Base-by-base conservation (phyloP, 2,329 filamentous ascomycete genomes). In the Microascus cirrosus region DNA sequence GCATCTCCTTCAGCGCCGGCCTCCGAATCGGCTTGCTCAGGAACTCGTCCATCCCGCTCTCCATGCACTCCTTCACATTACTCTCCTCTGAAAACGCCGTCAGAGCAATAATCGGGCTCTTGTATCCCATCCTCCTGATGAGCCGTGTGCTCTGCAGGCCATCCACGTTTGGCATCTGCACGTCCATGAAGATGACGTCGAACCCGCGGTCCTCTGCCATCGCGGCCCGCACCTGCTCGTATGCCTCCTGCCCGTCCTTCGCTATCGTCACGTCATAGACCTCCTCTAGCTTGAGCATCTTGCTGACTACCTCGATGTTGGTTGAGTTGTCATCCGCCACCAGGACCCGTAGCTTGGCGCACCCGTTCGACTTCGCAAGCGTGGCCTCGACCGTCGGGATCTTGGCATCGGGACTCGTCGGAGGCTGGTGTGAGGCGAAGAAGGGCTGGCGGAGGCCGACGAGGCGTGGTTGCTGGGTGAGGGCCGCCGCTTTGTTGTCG, bases 141-240 rank as follows among this genome's bases (percentile, higher is more conserved):
- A 95, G 75, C 11, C 86, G 82, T 1, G 92, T 96, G 53, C 87
- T 92, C 68, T 96, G 87, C 25, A 96, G 74, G 1, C 92, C 92
- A 66, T 96, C 91, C 15, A 96, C 80, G 61, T 94, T 95, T 3
- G 92, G 92, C 92, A 96, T 96, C 71, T 89, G 90, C 8, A 96
- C 87, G 65, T 96, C 92, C 92, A 96, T 96, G 67, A 96, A 94
- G 61, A 96, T 93, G 28, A 96, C 77, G 63, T 95, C 90, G 67
- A 93, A 96, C 2, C 81, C 80, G 58, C 81, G 77, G 56, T 85
- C 80, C 32, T 80, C 80, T 55, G 85, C 83, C 87, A 95, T 94
- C 62, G 85, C 87, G 18, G 84, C 84, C 68, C 90, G 92, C 62
- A 96, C 91, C 32, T 87, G 77, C 61, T 96, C 90, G 60, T 91